Percentiles rank a stretch among this genome's conserved stretches.
Evolutionary conservation across 1,284 basidiomycete species (phyloP).

Genomic region (Rhizoctonia solani): DNA sequence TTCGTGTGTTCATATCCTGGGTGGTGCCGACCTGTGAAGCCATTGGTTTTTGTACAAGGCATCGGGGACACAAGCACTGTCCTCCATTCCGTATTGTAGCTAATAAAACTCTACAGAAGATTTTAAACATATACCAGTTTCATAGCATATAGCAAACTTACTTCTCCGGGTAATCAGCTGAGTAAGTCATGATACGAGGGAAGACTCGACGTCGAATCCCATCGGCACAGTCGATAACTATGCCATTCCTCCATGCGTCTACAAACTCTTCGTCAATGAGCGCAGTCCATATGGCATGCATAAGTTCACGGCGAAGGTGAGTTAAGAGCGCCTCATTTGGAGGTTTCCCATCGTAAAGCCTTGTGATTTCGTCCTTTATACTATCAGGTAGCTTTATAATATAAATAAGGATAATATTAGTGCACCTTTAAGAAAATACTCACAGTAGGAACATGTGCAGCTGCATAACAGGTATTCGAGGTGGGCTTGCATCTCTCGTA

Average conservation of each 20-base stretch:
- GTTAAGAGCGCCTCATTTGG: conserved; percentile 39
- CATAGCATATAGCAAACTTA: too few species aligned
- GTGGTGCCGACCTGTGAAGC: conserved; percentile 28
- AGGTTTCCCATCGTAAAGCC: background rate
- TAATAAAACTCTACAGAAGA: conserved; percentile 22
- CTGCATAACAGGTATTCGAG: conserved; percentile 41
- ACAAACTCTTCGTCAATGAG: conserved; percentile 43
- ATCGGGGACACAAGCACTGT: conserved; percentile 37
- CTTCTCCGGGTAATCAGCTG: conserved; percentile 51
- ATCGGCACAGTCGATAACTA: conserved; percentile 45
- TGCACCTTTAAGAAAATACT: too few species aligned
- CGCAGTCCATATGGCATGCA: conserved; percentile 46
- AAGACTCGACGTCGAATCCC: conserved; percentile 44
- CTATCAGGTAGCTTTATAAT: background rate
- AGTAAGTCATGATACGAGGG: conserved; percentile 48
- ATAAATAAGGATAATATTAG: too few species aligned
- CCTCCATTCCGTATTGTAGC: conserved; percentile 37
- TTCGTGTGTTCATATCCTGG: conserved; percentile 37
- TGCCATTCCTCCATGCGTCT: conserved; percentile 45
- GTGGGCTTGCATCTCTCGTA: conserved; percentile 41
- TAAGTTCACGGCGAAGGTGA: conserved; percentile 45
- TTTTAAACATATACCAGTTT: too few species aligned
- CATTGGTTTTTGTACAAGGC: background rate
- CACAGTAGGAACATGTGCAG: conserved; percentile 46
- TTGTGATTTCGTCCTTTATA: background rate